A percentile compares a stretch with the other conserved stretches of the same genome.
Evolutionary conservation across 2,329 filamentous ascomycete species (phyloP).

Genomic region (Epicoccum sorghinum): DNA sequence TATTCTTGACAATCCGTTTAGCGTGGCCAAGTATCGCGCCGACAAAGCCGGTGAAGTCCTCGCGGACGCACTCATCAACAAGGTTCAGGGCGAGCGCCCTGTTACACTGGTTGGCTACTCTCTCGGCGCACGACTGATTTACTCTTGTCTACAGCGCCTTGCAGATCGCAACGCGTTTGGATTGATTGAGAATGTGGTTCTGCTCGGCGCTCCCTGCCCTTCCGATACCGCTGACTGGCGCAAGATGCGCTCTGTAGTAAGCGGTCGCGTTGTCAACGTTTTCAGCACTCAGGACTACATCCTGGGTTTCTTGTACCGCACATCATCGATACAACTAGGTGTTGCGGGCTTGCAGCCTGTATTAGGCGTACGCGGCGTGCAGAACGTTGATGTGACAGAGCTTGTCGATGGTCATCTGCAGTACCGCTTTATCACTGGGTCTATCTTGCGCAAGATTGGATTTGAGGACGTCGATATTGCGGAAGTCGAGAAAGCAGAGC

Average conservation of each 20-base stretch:
- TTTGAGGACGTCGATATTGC: constrained; percentile 59
- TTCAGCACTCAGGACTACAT: constrained; percentile 88
- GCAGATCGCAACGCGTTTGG: constrained; percentile 82
- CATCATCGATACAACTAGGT: constrained; percentile 80
- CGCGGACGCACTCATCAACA: constrained; percentile 81
- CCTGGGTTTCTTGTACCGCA: constrained; percentile 84
- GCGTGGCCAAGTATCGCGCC: constrained; percentile 74
- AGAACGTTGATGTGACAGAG: constrained; percentile 61
- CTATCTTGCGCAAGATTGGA: constrained; percentile 58
- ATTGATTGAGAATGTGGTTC: constrained; percentile 78
- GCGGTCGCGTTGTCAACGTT: constrained; percentile 83
- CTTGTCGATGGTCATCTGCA: constrained; percentile 58
- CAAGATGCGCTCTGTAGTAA: constrained; percentile 76
- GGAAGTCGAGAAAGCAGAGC: constrained; percentile 55
- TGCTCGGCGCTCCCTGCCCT: constrained; percentile 82
- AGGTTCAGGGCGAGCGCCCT: constrained; percentile 79
- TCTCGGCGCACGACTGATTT: constrained; percentile 80
- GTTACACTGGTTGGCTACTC: constrained; percentile 84
- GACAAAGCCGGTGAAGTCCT: constrained; percentile 82
- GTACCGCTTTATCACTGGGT: constrained; percentile 59
- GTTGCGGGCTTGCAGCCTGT: constrained; percentile 83
- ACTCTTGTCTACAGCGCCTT: constrained; percentile 76
- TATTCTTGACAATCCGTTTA: constrained; percentile 82
- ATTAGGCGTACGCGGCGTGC: constrained; percentile 68
- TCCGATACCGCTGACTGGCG: constrained; percentile 76